phyloP scores from a whole-genome alignment of 164 flowering plant species.

The Vitis labrusca region DNA sequence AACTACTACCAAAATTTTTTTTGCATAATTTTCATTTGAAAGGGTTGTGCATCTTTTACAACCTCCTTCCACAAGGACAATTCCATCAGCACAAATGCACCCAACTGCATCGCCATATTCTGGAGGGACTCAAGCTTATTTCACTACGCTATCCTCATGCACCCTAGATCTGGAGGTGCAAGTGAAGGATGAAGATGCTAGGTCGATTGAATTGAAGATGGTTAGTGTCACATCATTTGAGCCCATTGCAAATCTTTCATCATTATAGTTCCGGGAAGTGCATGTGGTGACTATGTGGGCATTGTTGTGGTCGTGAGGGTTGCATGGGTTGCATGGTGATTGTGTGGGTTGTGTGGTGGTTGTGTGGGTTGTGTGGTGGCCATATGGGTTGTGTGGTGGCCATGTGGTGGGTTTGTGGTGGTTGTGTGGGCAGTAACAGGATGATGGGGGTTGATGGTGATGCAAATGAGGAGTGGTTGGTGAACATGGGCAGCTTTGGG shows the following conservation, averaged over 20 bases:
- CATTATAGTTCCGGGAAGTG: slow-evolving; percentile 78
- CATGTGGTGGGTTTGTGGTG: no score
- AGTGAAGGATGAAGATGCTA: slow-evolving; percentile 12
- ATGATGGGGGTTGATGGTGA: no score
- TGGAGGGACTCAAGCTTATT: slow-evolving; percentile 84
- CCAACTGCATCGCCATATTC: slow-evolving; percentile 91
- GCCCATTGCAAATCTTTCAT: slow-evolving; percentile 73
- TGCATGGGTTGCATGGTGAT: no score
- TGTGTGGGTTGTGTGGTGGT: no score
- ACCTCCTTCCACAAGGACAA: slow-evolving; percentile 77
- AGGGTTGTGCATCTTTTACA: slow-evolving; percentile 53
- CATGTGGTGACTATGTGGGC: slow-evolving; percentile 52
- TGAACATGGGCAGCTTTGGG: no score
- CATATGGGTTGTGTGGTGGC: no score
- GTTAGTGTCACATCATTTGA: slow-evolving; percentile 66
- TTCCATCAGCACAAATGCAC: slow-evolving; percentile 70
- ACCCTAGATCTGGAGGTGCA: slow-evolving; percentile 55
- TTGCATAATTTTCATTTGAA: slow-evolving; percentile 73
- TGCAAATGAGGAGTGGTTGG: no score
- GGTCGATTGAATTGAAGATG: slow-evolving; percentile 59
- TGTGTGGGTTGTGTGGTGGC: no score
- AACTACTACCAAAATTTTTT: slow-evolving; percentile 44
- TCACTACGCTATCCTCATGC: slow-evolving; percentile 45
- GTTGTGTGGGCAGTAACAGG: no score
- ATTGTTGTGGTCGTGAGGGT: no score